Conservation (phyloP, 495 filamentous ascomycete genomes). For the Symbiotaphrina buchneri region DNA sequence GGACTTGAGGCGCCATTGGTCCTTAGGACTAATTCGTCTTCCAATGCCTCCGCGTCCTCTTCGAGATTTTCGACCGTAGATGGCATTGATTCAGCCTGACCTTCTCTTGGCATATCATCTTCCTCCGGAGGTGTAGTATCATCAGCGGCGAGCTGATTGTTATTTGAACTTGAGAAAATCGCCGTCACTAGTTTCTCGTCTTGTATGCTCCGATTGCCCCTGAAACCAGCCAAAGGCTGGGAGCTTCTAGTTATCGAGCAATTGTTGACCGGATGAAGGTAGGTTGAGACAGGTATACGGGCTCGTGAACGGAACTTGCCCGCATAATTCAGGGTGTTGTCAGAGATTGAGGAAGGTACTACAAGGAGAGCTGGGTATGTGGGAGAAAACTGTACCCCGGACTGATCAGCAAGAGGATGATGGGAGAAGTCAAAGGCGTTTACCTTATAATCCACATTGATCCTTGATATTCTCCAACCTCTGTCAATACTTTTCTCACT, state of each 20-base stretch:
- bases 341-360: conserved; percentile 74
- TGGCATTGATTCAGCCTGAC: neutral
- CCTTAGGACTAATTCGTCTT: conserved; percentile 45
- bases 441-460: conserved; percentile 69
- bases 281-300: conserved; percentile 73
- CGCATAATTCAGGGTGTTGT: conserved; percentile 91
- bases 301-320: conserved; percentile 68
- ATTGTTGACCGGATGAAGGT: conserved; percentile 90
- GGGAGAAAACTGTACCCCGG: conserved; percentile 45
- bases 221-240: conserved; percentile 74
- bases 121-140: conserved; percentile 5
- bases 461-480: conserved; percentile 76
- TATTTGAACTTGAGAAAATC: conserved; percentile 63
- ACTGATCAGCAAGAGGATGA: neutral
- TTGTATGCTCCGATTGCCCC: conserved; percentile 78
- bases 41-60: conserved; percentile 39
- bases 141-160: conserved; percentile 7
- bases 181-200: conserved; percentile 85
- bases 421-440: conserved; percentile 4
- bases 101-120: neutral
- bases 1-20: conserved; percentile 7
- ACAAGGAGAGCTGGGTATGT: conserved; percentile 82
- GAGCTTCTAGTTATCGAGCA: conserved; percentile 92
- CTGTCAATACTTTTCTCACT: conserved; percentile 46
- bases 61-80: too few relatives aligned